These are phyloP conservation scores for Neonectria ditissima DNA, from an alignment of 2,329 filamentous ascomycete species.

Conservation along the genomic window DNA sequence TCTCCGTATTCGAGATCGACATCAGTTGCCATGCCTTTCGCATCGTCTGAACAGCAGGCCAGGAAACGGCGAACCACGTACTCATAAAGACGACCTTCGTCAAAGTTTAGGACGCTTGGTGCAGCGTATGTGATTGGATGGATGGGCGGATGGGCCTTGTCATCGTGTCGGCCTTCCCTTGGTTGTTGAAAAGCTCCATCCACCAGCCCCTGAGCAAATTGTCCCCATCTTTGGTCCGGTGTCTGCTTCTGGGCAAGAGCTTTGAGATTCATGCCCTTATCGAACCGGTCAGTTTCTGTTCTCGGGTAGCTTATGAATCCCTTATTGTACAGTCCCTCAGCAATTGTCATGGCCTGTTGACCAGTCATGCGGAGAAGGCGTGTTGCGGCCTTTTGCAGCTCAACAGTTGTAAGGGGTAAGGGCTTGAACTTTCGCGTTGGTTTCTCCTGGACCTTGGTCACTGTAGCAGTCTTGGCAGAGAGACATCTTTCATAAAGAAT, in stretches of 20 bases:
- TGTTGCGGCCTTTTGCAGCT: constrained; percentile 95
- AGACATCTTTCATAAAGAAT: constrained; percentile 91
- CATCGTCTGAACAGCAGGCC: constrained; percentile 95
- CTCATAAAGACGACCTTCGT: constrained; percentile 87
- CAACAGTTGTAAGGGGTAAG: constrained; percentile 92
- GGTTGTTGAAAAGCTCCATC: constrained; percentile 84
- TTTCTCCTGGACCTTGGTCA: constrained; percentile 89
- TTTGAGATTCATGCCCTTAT: constrained; percentile 86
- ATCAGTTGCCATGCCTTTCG: constrained; percentile 85
- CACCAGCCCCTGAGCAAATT: constrained; percentile 80
- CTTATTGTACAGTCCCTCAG: constrained; percentile 89
- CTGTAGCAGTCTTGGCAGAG: constrained; percentile 78
- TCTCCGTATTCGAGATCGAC: constrained; percentile 86
- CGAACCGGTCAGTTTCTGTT: constrained; percentile 97
- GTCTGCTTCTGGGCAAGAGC: constrained; percentile 86
- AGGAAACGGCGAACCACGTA: constrained; percentile 93
- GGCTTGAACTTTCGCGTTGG: constrained; percentile 96
- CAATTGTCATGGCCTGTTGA: constrained; percentile 88
- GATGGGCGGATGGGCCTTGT: constrained; percentile 97
- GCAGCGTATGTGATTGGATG: constrained; percentile 91
- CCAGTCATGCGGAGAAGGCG: constrained; percentile 90
- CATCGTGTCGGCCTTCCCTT: constrained; percentile 86
- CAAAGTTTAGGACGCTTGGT: constrained; percentile 69
- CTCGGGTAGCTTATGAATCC: constrained; percentile 98
- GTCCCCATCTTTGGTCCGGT: constrained; percentile 80